Evolutionary conservation across 1,284 basidiomycete genomes (phyloP), one percentile per base, ranked within the genome.

Genomic region (Ceratobasidium sp.): DNA sequence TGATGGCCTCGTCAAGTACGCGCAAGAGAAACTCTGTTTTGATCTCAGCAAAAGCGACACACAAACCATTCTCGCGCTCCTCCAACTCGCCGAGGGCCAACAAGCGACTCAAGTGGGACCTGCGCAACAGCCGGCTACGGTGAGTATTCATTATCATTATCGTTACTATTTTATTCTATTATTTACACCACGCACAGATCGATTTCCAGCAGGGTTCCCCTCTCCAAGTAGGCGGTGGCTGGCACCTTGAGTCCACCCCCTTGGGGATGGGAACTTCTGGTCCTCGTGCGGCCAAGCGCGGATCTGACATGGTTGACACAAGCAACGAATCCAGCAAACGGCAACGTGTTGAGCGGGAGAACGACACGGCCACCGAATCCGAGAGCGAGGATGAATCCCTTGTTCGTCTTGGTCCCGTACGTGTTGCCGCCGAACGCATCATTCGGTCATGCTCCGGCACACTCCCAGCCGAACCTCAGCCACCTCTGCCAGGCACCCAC

Each of bases 71-170:
- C 46, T 66, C 38, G 28, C 8, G 28, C 16, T 14, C 8, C 28
- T 66, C 49, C 49, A 16, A 42, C 28, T 53, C 38, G 63, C 63
- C 63, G 8, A 66, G 63, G 38, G 16, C 2, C 11, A 66, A 53
- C 36, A 66, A 40, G 33, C 49, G 63, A 1, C 49, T 66, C 30
- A 66, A 53, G 49, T 66, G 63, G 63, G 63, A 66, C n/a, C 38
- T 66, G n/a, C 38, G 49, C 33, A 36, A 28, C 48, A 38, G 30
- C 48, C 30, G 63, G 16, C 63, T 66, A 40, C 38, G 48, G 63
- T 53, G 16, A 3, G 46, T 53, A n/a, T 7, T 36, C 14, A 14
- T n/a, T 16, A 3, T 16, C 33, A 16, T 11, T 36, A n/a, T 33
- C 4, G 21, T 40, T 12, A n/a, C n/a, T n/a, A n/a, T 46, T 44